Base-by-base conservation (phyloP, 2,329 filamentous ascomycete species). In the Claviceps digitariae region DNA sequence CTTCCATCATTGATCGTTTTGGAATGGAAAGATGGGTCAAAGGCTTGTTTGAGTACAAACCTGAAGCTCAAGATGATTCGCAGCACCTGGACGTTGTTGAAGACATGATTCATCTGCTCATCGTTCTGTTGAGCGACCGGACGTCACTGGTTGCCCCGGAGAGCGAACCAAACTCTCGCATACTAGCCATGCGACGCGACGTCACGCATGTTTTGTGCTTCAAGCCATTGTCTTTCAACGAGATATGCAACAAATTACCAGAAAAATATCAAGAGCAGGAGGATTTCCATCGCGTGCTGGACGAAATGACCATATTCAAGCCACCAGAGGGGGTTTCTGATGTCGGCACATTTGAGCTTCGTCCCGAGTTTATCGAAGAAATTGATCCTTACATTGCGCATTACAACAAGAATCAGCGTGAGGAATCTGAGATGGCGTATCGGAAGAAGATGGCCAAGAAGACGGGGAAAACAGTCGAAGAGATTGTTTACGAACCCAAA, bases 381-480 rank as follows among this genome's bases (percentile, higher is more conserved):
- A 82, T 98, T 50, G 94, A 98, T 65, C 93, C 94, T 1, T 98
- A 96, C 66, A 93, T 90, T 63, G 87, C 90, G 7, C 90, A 97
- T 64, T 98, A 95, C 68, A 94, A 84, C 63, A 95, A 95, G 65
- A 98, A 98, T 62, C 91, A 97, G 67, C 82, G 93, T 50, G 93
- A 98, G 64, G 93, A 98, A 66, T 89, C 91, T 0, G 93, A 98
- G 68, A 83, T 81, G 59, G 86, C 90, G 3, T 96, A 93, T 71
- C 89, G 86, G 61, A 84, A 86, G 62, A 86, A 87, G 74, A 83
- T 93, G 74, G 87, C 90, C 12, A 90, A 90, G 70, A 90, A 87
- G 69, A 89, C 85, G 0, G 90, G 90, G 20, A 90, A 90, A 65
- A 76, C 83, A 45, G 72, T 79, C 1, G 82, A 88, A 43, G 90